phyloP scores from a whole-genome alignment of 164 flowering plant genomes.

The Berberis thunbergii region DNA sequence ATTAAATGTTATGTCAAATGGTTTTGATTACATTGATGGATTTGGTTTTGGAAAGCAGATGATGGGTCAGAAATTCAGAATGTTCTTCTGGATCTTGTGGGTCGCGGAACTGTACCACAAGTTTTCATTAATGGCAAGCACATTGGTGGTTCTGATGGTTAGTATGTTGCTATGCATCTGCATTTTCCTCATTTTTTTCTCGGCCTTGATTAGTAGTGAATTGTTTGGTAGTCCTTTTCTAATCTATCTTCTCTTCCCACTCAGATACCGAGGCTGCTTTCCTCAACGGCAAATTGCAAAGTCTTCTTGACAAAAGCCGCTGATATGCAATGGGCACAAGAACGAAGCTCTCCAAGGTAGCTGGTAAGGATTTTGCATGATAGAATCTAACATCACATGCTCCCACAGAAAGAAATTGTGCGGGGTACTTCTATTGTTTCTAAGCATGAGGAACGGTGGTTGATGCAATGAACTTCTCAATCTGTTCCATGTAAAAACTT shows the following conservation, averaged over 20 bases:
- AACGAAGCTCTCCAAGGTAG: slow-evolving; percentile 1
- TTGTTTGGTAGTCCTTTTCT: not conserved
- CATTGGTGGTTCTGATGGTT: slow-evolving; percentile 95
- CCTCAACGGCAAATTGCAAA: slow-evolving; percentile 53
- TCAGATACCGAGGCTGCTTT: slow-evolving; percentile 64
- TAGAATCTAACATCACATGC: not conserved
- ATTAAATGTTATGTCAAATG: not conserved
- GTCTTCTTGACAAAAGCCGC: slow-evolving; percentile 39
- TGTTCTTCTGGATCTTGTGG: slow-evolving; percentile 75
- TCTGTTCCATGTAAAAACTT: no score
- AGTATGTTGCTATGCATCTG: slow-evolving; percentile 1
- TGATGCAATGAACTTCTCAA: not conserved
- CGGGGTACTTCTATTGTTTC: not conserved
- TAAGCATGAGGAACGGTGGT: not conserved
- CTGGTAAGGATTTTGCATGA: not conserved
- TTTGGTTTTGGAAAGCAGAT: slow-evolving; percentile 30
- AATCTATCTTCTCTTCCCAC: not conserved
- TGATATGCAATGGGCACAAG: not conserved
- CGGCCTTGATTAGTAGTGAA: not conserved
- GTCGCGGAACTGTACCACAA: slow-evolving; percentile 85
- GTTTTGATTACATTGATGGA: not conserved
- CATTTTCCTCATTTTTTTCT: not conserved
- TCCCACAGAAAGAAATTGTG: not conserved
- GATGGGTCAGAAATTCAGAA: slow-evolving; percentile 77
- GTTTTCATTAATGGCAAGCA: slow-evolving; percentile 93